A percentile compares a stretch with the other conserved stretches of the same genome.
Conservation (phyloP, 257 asterid genomes). For the Osmanthus fragrans region DNA sequence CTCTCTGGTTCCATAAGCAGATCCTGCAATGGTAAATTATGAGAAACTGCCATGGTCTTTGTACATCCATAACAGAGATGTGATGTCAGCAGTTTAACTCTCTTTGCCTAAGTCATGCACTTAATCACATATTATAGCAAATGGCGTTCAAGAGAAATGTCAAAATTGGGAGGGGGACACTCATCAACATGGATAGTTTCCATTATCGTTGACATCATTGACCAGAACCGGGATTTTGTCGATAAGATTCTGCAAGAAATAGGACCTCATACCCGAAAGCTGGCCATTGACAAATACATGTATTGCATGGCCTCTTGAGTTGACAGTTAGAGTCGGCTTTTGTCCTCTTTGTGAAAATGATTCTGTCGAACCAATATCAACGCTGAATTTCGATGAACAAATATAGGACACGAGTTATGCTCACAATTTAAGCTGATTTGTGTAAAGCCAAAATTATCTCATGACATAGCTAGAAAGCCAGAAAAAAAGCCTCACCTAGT, state of each 20-base stretch:
- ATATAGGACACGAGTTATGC: background rate
- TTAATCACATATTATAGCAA: background rate
- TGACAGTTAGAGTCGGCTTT: slow-evolving; percentile 47
- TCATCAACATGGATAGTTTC: no score
- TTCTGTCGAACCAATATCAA: slow-evolving; percentile 54
- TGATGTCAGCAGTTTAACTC: no score
- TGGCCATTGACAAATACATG: slow-evolving; percentile 57
- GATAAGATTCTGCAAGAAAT: background rate
- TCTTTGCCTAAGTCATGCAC: background rate
- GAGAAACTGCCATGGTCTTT: background rate
- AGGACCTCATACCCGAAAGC: slow-evolving; percentile 43
- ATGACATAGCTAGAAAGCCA: background rate
- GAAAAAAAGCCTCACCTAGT: slow-evolving; percentile 41
- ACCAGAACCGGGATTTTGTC: background rate
- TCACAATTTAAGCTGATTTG: no score
- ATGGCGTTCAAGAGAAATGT: background rate
- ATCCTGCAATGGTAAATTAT: slow-evolving; percentile 35
- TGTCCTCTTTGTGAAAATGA: slow-evolving; percentile 48
- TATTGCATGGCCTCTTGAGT: slow-evolving; percentile 58
- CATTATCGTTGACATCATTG: background rate
- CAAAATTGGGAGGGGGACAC: no score
- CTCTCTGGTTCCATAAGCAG: slow-evolving; percentile 51
- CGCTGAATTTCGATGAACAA: slow-evolving; percentile 33
- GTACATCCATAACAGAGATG: background rate
- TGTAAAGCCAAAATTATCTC: no score